phyloP scores from a whole-genome alignment of 805 yeast species.

The Candida railenensis region DNA sequence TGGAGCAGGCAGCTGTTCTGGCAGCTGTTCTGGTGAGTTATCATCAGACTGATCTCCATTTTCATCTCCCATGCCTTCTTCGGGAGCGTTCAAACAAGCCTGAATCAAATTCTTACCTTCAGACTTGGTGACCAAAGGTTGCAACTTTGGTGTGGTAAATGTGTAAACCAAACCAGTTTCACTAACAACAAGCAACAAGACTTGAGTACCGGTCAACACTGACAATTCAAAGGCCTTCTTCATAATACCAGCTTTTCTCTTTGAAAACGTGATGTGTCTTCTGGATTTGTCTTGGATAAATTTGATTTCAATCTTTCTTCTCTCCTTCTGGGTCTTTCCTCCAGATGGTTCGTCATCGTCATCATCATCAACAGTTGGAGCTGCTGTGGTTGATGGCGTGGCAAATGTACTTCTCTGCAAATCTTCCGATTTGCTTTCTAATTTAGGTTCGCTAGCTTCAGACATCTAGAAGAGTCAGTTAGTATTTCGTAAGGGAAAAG shows the following conservation, averaged over 20 bases:
- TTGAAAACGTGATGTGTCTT: constrained; percentile 96
- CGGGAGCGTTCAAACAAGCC: constrained; percentile 97
- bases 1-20: constrained; percentile 40
- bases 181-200: constrained; percentile 86
- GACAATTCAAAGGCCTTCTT: constrained; percentile 98
- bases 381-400: constrained; percentile 22
- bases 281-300: constrained; percentile 97
- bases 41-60: constrained; percentile 55
- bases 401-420: constrained; percentile 13
- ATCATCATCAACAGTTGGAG: constrained; percentile 44
- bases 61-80: constrained; percentile 69
- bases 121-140: constrained; percentile 94
- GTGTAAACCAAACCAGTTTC: constrained; percentile 99
- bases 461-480: constrained; percentile 29
- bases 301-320: constrained; percentile 92
- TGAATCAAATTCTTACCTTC: constrained; percentile 97
- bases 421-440: constrained; percentile 26
- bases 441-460: constrained; percentile 39
- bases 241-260: constrained; percentile 99
- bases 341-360: constrained; percentile 50
- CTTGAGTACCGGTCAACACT: constrained; percentile 97
- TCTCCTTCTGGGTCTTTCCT: constrained; percentile 52
- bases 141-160: constrained; percentile 97
- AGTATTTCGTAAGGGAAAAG: constrained; percentile 9
- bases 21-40: constrained; percentile 35